phyloP scores from a whole-genome alignment of 768 basidiomycete genomes.

The Phaffia australis region DNA sequence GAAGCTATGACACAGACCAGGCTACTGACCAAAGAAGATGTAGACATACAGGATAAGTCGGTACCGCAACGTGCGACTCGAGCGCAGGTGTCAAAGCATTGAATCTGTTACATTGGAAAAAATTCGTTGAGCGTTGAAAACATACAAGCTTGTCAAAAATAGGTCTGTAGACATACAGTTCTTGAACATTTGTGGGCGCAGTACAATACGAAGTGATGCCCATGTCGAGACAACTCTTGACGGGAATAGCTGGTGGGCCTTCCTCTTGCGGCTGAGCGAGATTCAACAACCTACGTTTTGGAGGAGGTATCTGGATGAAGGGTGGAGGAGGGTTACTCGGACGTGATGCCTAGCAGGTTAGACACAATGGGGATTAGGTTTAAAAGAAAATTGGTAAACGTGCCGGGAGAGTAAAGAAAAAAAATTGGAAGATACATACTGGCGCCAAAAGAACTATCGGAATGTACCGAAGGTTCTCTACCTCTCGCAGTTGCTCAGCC shows the following conservation, averaged over 20 bases:
- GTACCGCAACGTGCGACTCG: slow-evolving; percentile 85
- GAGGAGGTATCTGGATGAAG: slow-evolving; percentile 36
- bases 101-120: slow-evolving; percentile 36
- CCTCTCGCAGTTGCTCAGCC: slow-evolving; percentile 82
- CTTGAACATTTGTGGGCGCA: slow-evolving; percentile 74
- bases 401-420: slow-evolving; percentile 53
- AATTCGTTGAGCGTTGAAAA: neutral
- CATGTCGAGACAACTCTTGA: slow-evolving; percentile 95
- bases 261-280: slow-evolving; percentile 35
- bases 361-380: neutral
- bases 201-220: slow-evolving; percentile 92
- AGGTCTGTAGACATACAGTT: slow-evolving; percentile 43
- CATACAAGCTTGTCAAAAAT: too few species aligned
- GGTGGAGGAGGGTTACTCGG: slow-evolving; percentile 31
- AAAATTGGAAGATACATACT: slow-evolving; percentile 33
- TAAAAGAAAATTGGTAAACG: neutral
- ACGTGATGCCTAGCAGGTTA: neutral
- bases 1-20: too few species aligned
- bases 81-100: slow-evolving; percentile 87
- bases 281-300: slow-evolving; percentile 32
- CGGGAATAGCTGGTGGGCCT: slow-evolving; percentile 42
- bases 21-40: neutral
- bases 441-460: slow-evolving; percentile 85
- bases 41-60: slow-evolving; percentile 52
- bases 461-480: slow-evolving; percentile 90